Base-by-base conservation (phyloP, 2,329 filamentous ascomycete species). In the Magnaporthiopsis incrustans region DNA sequence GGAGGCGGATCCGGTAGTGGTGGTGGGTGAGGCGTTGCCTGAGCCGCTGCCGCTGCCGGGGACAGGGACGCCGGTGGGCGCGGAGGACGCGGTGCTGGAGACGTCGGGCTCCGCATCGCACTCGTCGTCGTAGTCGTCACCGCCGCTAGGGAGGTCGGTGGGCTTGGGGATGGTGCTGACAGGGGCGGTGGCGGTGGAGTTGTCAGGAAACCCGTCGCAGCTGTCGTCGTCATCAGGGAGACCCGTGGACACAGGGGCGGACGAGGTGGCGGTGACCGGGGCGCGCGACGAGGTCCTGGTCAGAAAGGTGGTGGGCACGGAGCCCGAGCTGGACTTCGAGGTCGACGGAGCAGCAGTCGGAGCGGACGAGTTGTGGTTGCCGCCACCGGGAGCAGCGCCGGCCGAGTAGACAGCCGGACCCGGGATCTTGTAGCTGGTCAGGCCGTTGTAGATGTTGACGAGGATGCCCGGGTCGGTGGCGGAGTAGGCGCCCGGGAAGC, bases 401-500 rank as follows among this genome's bases (percentile, higher is more conserved):
- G 44, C 44, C 18, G 44, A 22, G 32, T 66, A 5, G 69, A 77
- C 73, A 15, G 73, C 64, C 44, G 77, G 76, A 3, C 77, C 77
- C 11, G 77, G 77, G 60, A 78, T 74, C 30, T 65, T 72, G 68
- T 79, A 78, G 61, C 70, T 66, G 32, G 66, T 71, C 59, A 75
- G 70, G 60, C 72, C 67, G 32, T 71, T 71, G 64, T 71, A 69
- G 67, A 80, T 81, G 69, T 81, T 79, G 68, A 82, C 77, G 38
- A 77, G 72, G 67, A 83, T 81, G 53, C 80, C 80, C 4, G 79
- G 77, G 70, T 83, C 79, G 63, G 67, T 75, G 2, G 77, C 71
- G 33, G 72, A 77, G 72, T 83, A 83, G 1, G 79, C 75, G 22
- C 81, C 80, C 0, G 80, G 81, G 67, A 83, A 78, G 64, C 75